Conservation (phyloP, 116 monocot genomes). For the Cymodocea nodosa region DNA sequence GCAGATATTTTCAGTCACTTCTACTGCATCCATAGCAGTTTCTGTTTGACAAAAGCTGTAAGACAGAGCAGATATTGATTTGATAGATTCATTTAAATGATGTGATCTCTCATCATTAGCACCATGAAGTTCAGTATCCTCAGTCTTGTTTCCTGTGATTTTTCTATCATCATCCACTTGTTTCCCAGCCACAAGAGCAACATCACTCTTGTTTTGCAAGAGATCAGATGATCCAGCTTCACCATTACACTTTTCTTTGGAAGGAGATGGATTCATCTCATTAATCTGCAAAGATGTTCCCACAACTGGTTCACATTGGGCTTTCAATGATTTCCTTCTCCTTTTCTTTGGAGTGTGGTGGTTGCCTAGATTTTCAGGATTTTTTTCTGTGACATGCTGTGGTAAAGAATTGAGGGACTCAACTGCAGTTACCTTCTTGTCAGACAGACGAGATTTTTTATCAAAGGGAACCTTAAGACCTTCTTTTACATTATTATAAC, state of each 20-base stretch:
- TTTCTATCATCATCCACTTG: too few species aligned
- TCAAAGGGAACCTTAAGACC: background rate
- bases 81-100: too few species aligned
- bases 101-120: too few species aligned
- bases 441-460: background rate
- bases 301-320: background rate
- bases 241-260: background rate
- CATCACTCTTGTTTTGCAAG: background rate
- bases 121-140: too few species aligned
- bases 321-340: constrained; percentile 2
- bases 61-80: background rate
- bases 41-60: background rate
- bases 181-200: background rate
- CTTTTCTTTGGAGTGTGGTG: background rate
- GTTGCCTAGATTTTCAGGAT: background rate
- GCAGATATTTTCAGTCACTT: background rate
- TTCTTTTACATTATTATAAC: background rate
- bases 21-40: background rate
- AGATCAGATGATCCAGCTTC: background rate
- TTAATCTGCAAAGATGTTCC: background rate
- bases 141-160: too few species aligned
- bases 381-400: too few species aligned
- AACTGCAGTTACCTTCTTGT: too few species aligned
- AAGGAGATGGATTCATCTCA: background rate
- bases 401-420: too few species aligned